phyloP scores from a whole-genome alignment of 306 rosid genomes.

The Lagenaria siceraria region DNA sequence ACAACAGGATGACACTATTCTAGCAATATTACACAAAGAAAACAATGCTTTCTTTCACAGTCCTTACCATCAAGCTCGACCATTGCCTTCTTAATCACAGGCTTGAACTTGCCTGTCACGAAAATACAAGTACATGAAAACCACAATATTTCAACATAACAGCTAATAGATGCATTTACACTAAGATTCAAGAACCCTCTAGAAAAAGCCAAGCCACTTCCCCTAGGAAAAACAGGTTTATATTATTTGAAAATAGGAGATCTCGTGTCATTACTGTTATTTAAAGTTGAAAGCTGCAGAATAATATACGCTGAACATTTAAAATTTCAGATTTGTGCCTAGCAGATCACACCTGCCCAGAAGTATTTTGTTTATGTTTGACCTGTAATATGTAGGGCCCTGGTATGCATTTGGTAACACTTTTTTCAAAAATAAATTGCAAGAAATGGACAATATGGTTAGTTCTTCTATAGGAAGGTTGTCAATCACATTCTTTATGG shows the following conservation, averaged over 20 bases:
- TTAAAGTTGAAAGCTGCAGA: not conserved
- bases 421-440: not conserved
- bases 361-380: not conserved
- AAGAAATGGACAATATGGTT: not conserved
- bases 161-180: not conserved
- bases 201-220: not conserved
- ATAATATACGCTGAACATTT: not conserved
- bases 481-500: not conserved
- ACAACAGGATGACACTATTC: not conserved
- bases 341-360: not conserved
- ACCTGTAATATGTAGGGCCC: not conserved
- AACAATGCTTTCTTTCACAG: not conserved
- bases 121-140: slow-evolving; percentile 2
- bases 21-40: not conserved
- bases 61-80: slow-evolving; percentile 91
- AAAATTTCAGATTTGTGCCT: not conserved
- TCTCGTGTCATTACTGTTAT: not conserved
- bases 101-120: slow-evolving; percentile 83
- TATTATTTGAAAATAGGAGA: not conserved
- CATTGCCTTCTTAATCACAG: slow-evolving; percentile 99
- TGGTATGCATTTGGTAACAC: not conserved
- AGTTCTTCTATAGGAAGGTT: not conserved
- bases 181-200: not conserved
- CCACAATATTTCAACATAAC: not conserved
- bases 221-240: not conserved